Percentiles rank a stretch among this genome's conserved stretches.
These are phyloP conservation scores for Lactarius indigo DNA, from an alignment of 768 basidiomycete genomes.

Conservation along the genomic window DNA sequence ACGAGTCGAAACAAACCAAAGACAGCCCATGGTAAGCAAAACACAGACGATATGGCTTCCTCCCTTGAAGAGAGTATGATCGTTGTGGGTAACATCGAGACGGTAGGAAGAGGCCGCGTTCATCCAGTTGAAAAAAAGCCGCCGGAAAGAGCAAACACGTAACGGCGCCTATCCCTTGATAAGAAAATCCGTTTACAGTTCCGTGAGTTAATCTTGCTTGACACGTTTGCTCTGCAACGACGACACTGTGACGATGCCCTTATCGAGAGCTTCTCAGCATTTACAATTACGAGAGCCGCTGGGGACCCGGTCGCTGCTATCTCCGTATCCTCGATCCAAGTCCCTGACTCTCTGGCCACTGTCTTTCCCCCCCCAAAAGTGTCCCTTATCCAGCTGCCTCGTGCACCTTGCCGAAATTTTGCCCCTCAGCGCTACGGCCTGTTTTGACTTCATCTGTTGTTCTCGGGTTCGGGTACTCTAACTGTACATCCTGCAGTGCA, in stretches of 20 bases:
- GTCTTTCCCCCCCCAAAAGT: neutral
- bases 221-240: neutral
- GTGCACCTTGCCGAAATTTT: neutral
- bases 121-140: neutral
- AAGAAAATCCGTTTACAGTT: neutral
- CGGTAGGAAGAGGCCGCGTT: neutral
- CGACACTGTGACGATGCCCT: neutral
- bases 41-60: neutral
- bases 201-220: neutral
- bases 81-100: neutral
- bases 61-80: neutral
- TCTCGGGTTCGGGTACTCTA: neutral
- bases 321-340: conserved; percentile 3
- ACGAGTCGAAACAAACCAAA: neutral
- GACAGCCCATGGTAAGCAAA: neutral
- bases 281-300: conserved; percentile 4
- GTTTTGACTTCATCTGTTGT: neutral
- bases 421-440: neutral
- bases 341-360: neutral
- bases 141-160: neutral
- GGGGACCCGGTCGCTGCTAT: conserved; percentile 2
- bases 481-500: neutral
- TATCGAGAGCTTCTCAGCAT: neutral
- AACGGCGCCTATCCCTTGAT: neutral
- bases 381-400: neutral